Conservation (phyloP, 108 stramenopile species). For the Skeletonema potamos region DNA sequence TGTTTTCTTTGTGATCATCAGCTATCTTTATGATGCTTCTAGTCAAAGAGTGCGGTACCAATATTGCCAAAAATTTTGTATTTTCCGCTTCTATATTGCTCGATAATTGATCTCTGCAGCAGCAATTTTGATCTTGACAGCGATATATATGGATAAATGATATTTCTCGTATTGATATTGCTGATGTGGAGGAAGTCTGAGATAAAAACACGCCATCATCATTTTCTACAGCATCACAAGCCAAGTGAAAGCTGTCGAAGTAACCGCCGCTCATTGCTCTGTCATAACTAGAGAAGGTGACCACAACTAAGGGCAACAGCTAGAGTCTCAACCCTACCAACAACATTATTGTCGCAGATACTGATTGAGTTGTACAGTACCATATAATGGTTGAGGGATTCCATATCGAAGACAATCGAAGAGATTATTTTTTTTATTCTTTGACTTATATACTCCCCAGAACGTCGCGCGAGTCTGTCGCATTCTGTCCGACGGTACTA, state of each 20-base stretch:
- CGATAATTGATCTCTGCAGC: no score
- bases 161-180: constrained; percentile 13
- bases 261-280: not conserved
- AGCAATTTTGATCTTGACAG: constrained; percentile 1
- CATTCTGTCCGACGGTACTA: no score
- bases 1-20: not conserved
- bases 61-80: not conserved
- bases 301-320: not conserved
- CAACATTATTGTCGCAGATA: no score
- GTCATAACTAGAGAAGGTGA: not conserved
- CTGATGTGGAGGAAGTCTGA: not conserved
- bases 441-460: no score
- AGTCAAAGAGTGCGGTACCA: constrained; percentile 16
- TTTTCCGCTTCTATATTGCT: not conserved
- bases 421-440: no score
- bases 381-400: no score
- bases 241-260: constrained; percentile 17
- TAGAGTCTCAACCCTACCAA: no score
- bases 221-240: not conserved
- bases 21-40: not conserved
- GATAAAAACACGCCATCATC: not conserved
- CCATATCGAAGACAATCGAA: no score
- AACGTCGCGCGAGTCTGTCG: no score
- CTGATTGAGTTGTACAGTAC: no score
- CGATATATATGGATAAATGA: constrained; percentile 22